Conservation (phyloP, 192 early-diverging fungal genomes). For the Thoreauomyces humboldtii region DNA sequence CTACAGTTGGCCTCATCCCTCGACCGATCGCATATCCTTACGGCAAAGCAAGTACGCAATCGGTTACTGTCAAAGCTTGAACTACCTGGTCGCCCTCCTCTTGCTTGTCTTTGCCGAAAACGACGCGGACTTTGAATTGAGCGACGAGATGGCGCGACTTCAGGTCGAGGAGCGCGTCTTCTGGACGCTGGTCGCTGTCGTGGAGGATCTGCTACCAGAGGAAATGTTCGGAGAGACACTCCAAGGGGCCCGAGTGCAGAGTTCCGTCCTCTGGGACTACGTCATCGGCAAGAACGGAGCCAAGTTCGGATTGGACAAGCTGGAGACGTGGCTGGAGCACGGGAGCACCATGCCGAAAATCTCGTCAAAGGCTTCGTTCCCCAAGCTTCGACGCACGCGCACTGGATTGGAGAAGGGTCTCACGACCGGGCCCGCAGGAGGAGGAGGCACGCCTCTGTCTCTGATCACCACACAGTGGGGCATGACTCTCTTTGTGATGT, state of each 20-base stretch:
- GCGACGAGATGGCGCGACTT: constrained; percentile 10
- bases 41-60: constrained; percentile 48
- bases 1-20: constrained; percentile 53
- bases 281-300: constrained; percentile 38
- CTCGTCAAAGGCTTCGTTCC: neutral
- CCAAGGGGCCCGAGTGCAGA: constrained; percentile 70
- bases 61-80: constrained; percentile 83
- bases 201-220: constrained; percentile 70
- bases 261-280: constrained; percentile 61
- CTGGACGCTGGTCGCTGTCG: constrained; percentile 73
- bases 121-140: constrained; percentile 20
- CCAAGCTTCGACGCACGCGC: neutral
- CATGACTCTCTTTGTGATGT: constrained; percentile 74
- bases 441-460: constrained; percentile 37
- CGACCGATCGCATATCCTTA: neutral
- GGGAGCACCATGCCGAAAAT: neutral
- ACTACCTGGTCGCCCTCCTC: constrained; percentile 73
- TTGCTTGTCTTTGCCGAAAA: constrained; percentile 54
- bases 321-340: constrained; percentile 43
- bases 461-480: constrained; percentile 84
- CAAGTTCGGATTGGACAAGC: constrained; percentile 46
- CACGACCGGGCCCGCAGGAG: neutral
- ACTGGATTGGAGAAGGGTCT: neutral
- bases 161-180: constrained; percentile 73
- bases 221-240: constrained; percentile 74